Evolutionary conservation across 2,329 filamentous ascomycete genomes (phyloP).

Genomic region (Alternaria angustiovoidea): DNA sequence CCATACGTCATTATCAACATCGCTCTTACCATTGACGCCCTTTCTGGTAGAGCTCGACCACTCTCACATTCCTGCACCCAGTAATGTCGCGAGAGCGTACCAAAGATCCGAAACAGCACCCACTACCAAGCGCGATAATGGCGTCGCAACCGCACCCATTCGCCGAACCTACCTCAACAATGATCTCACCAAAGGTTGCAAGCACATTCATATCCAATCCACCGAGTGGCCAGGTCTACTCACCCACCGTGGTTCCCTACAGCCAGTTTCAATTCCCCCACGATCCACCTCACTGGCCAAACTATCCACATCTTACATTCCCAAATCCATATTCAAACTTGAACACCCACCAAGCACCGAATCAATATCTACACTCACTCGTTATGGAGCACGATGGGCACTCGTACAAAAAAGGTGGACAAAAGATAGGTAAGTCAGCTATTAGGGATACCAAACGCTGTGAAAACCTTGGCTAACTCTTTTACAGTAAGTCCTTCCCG

Average conservation of each 20-base stretch:
- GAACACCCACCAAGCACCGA: not conserved
- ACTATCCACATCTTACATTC: not conserved
- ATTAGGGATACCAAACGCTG: not conserved
- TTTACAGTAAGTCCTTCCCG: not conserved
- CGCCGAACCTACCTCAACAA: slow-evolving; percentile 7
- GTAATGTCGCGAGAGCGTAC: not conserved
- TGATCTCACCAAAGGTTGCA: slow-evolving; percentile 1
- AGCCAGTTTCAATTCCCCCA: not conserved
- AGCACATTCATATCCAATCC: not conserved
- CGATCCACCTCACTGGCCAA: not conserved
- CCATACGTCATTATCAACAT: not conserved
- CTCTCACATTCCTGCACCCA: not conserved
- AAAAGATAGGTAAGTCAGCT: not conserved
- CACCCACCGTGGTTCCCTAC: not conserved
- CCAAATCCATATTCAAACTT: not conserved
- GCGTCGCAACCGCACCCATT: not conserved
- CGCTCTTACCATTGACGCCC: not conserved
- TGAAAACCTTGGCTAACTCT: not conserved
- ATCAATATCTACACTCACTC: not conserved
- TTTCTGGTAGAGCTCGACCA: not conserved
- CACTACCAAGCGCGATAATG: not conserved
- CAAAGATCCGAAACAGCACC: not conserved
- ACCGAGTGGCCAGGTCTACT: not conserved
- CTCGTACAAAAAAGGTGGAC: not conserved
- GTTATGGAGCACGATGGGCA: not conserved